Evolutionary conservation across 441 rosid genomes (phyloP).

Genomic region (Euphorbia celastroides): DNA sequence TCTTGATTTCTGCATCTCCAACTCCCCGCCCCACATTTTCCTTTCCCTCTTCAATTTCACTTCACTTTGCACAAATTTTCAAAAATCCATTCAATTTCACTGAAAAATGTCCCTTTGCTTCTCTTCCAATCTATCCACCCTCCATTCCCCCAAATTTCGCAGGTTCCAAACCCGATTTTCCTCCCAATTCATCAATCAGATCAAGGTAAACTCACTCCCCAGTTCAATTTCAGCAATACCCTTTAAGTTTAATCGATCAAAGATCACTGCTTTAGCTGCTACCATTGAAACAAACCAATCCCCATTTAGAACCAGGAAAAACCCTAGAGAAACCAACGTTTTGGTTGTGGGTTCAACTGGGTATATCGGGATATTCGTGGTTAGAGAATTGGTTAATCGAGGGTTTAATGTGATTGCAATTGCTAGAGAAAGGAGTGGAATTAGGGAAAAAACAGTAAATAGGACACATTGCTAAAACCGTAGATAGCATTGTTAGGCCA

Average conservation of each 20-base stretch:
- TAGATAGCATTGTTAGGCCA: conserved; percentile 84
- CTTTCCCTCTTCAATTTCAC: neutral
- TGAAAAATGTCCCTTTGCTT: conserved; percentile 47
- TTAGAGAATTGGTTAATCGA: conserved; percentile 58
- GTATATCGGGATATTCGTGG: conserved; percentile 82
- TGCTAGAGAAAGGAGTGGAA: conserved; percentile 80
- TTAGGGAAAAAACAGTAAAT: conserved; percentile 54
- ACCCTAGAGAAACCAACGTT: conserved; percentile 52
- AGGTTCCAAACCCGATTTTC: conserved; percentile 29
- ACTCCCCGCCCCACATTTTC: conserved; percentile 20
- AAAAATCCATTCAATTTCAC: too few species aligned
- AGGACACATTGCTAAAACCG: conserved; percentile 59
- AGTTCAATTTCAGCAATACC: conserved; percentile 18
- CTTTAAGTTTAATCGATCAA: conserved; percentile 26
- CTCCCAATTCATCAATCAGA: conserved; percentile 40
- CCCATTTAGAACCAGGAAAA: conserved; percentile 49
- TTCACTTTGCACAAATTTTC: neutral
- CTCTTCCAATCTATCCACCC: conserved; percentile 37
- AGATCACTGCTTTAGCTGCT: conserved; percentile 35
- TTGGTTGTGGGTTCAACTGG: conserved; percentile 87
- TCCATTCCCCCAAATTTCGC: conserved; percentile 28
- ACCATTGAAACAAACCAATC: conserved; percentile 27
- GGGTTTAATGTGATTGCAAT: conserved; percentile 80
- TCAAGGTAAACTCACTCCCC: conserved; percentile 46
- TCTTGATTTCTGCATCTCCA: too few species aligned